Conservation (phyloP, 2,329 filamentous ascomycete genomes). For the Xylariaceae sp. region DNA sequence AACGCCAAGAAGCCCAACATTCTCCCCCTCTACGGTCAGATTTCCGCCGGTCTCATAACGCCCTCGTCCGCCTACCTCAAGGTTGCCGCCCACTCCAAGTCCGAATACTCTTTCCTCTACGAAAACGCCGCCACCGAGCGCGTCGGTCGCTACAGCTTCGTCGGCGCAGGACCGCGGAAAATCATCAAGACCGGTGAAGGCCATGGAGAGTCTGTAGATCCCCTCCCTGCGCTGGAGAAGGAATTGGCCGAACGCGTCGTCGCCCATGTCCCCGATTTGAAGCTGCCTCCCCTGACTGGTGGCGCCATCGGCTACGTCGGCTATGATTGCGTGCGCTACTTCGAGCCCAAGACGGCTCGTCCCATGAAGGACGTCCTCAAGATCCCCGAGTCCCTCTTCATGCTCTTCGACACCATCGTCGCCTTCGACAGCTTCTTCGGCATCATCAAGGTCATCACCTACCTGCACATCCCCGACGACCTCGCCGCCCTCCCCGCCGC, state of each 20-base stretch:
- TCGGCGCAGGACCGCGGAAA: slow-evolving; percentile 75
- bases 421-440: slow-evolving; percentile 94
- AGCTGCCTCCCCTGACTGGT: slow-evolving; percentile 79
- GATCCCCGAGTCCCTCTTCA: slow-evolving; percentile 92
- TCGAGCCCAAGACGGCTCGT: slow-evolving; percentile 91
- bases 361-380: slow-evolving; percentile 81
- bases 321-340: slow-evolving; percentile 96
- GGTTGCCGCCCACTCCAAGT: slow-evolving; percentile 67
- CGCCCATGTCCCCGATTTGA: slow-evolving; percentile 74
- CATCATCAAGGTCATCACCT: slow-evolving; percentile 88
- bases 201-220: slow-evolving; percentile 78
- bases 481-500: slow-evolving; percentile 54
- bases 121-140: slow-evolving; percentile 93
- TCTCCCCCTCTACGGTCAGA: slow-evolving; percentile 75
- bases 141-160: slow-evolving; percentile 91
- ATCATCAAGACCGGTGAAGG: slow-evolving; percentile 82
- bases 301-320: slow-evolving; percentile 95
- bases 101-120: slow-evolving; percentile 86
- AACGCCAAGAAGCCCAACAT: slow-evolving; percentile 56
- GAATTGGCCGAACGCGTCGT: slow-evolving; percentile 77
- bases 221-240: slow-evolving; percentile 72
- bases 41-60: slow-evolving; percentile 87
- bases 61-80: slow-evolving; percentile 95
- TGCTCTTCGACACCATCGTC: slow-evolving; percentile 92
- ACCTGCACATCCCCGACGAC: slow-evolving; percentile 64